Conservation (phyloP, 2,329 filamentous ascomycete genomes). For the Cordyceps cicadae region DNA sequence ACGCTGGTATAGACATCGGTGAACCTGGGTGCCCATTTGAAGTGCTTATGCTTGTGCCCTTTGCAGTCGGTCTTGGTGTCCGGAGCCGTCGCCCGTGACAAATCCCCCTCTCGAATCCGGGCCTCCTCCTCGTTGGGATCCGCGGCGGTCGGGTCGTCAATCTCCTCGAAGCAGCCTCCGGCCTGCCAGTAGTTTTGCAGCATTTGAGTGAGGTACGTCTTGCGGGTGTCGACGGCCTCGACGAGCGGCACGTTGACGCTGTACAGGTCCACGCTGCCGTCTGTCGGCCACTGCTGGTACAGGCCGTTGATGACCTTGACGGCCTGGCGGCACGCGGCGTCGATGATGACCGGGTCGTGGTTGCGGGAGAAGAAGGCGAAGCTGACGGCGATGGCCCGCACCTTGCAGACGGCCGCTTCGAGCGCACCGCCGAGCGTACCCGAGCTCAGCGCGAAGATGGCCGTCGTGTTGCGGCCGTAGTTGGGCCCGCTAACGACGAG, state of each 20-base stretch:
- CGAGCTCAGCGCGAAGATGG: constrained; percentile 68
- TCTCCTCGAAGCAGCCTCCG: constrained; percentile 80
- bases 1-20: constrained; percentile 81
- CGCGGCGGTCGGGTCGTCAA: constrained; percentile 52
- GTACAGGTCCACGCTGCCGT: constrained; percentile 69
- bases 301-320: constrained; percentile 74
- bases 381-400: constrained; percentile 69
- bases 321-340: constrained; percentile 64
- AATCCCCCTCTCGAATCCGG: constrained; percentile 56
- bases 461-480: constrained; percentile 74
- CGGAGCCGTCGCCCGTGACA: constrained; percentile 25
- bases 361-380: constrained; percentile 85
- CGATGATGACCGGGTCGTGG: constrained; percentile 75
- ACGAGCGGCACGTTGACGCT: constrained; percentile 84
- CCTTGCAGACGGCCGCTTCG: constrained; percentile 65
- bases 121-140: constrained; percentile 62
- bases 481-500: constrained; percentile 74
- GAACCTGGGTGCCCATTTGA: constrained; percentile 90
- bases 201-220: constrained; percentile 76
- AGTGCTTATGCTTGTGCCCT: constrained; percentile 70
- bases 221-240: constrained; percentile 60
- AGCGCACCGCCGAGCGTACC: constrained; percentile 71
- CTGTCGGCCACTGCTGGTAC: constrained; percentile 61
- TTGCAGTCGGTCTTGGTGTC: constrained; percentile 28
- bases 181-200: constrained; percentile 83